phyloP scores from a whole-genome alignment of 108 stramenopile genomes.

The Craspedostauros australis region DNA sequence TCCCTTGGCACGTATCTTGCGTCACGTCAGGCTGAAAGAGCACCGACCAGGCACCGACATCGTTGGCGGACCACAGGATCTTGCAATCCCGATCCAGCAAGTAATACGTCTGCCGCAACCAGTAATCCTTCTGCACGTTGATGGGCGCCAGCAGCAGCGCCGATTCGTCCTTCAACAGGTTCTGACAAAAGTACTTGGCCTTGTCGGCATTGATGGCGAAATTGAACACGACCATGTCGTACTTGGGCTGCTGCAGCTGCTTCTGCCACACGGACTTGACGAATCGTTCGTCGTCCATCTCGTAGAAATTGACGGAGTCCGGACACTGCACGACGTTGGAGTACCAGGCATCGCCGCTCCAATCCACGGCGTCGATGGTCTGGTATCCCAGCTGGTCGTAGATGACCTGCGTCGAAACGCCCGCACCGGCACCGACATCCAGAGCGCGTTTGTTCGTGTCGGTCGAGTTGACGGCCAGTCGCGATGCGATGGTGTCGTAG shows the following conservation, averaged over 20 bases:
- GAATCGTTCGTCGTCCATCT: slow-evolving; percentile 77
- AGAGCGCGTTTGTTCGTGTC: slow-evolving; percentile 25
- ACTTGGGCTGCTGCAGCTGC: slow-evolving; percentile 18
- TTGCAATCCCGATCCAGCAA: slow-evolving; percentile 45
- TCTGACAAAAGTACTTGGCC: slow-evolving; percentile 46
- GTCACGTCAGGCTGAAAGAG: slow-evolving; percentile 89
- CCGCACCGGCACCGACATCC: slow-evolving; percentile 84
- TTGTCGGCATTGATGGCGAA: slow-evolving; percentile 80
- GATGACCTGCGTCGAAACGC: slow-evolving; percentile 71
- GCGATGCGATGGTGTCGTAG: slow-evolving; percentile 58
- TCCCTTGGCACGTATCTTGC: slow-evolving; percentile 74
- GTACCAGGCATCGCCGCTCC: slow-evolving; percentile 73
- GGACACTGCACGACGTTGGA: slow-evolving; percentile 65
- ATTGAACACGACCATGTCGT: slow-evolving; percentile 73
- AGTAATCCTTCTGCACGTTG: slow-evolving; percentile 73
- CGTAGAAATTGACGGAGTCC: slow-evolving; percentile 50
- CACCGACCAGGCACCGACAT: slow-evolving; percentile 88
- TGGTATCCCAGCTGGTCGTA: slow-evolving; percentile 59
- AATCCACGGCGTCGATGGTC: slow-evolving; percentile 76
- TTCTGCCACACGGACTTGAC: slow-evolving; percentile 24
- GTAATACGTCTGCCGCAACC: slow-evolving; percentile 76
- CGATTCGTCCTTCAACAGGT: slow-evolving; percentile 41
- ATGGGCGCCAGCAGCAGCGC: slow-evolving; percentile 71
- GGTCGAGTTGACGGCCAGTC: not conserved
- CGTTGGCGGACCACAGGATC: slow-evolving; percentile 45